Conservation (phyloP, 768 basidiomycete genomes). For the Macrolepiota fuliginosa region DNA sequence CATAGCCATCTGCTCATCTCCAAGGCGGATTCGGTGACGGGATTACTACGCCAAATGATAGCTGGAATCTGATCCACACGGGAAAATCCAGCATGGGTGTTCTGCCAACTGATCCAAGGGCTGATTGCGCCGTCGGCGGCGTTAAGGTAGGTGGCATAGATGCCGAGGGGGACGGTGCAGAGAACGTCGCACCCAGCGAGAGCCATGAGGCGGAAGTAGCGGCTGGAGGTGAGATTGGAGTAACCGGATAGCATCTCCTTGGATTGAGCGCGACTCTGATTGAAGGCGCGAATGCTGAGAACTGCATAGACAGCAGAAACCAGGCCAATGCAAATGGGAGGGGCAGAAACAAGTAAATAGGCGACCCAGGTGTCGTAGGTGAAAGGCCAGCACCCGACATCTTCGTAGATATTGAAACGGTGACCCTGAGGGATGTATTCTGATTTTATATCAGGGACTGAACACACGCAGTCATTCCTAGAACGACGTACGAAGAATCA, state of each 20-base stretch:
- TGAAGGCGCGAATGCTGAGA: slow-evolving; percentile 40
- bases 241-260: slow-evolving; percentile 36
- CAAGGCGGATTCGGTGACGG: slow-evolving; percentile 20
- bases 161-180: slow-evolving; percentile 43
- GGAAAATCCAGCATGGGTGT: slow-evolving; percentile 48
- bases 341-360: slow-evolving; percentile 40
- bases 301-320: slow-evolving; percentile 36
- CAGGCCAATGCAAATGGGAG: slow-evolving; percentile 39
- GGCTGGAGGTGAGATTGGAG: slow-evolving; percentile 40
- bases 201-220: slow-evolving; percentile 58
- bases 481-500: slow-evolving; percentile 39
- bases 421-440: slow-evolving; percentile 55
- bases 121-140: slow-evolving; percentile 23
- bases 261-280: slow-evolving; percentile 39
- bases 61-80: slow-evolving; percentile 41
- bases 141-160: slow-evolving; percentile 38
- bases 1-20: slow-evolving; percentile 50
- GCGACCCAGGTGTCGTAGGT: slow-evolving; percentile 47
- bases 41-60: slow-evolving; percentile 37
- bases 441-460: slow-evolving; percentile 19
- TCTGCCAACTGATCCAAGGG: slow-evolving; percentile 49
- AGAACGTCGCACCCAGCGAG: slow-evolving; percentile 46
- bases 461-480: neutral
- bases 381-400: slow-evolving; percentile 53
- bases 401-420: slow-evolving; percentile 58